These are phyloP conservation scores for Amylocystis lapponica DNA, from an alignment of 768 basidiomycete species.

Conservation along the genomic window DNA sequence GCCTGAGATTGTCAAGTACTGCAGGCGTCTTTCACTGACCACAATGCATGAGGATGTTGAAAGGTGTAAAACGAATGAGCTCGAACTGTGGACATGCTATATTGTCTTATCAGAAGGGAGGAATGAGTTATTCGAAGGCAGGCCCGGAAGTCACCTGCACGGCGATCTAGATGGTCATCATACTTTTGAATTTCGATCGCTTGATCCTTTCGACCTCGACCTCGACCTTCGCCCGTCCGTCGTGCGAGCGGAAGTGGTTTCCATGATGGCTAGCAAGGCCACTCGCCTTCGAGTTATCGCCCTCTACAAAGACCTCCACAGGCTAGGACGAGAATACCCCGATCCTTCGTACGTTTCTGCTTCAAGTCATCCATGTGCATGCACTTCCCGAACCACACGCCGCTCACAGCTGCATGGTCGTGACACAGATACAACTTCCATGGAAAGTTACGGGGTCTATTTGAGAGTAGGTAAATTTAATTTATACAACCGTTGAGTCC, in stretches of 20 bases:
- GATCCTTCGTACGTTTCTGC: slow-evolving; percentile 61
- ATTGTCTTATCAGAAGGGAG: too few species aligned
- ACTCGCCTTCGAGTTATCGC: slow-evolving; percentile 61
- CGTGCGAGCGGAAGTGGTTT: too few species aligned
- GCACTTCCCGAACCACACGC: not conserved
- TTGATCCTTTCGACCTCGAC: not conserved
- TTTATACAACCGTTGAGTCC: not conserved
- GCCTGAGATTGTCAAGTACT: too few species aligned
- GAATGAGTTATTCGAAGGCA: too few species aligned
- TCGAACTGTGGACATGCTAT: too few species aligned
- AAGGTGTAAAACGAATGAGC: too few species aligned
- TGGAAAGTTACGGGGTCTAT: slow-evolving; percentile 61
- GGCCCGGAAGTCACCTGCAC: too few species aligned
- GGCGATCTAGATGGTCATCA: too few species aligned
- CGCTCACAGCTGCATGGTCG: not conserved
- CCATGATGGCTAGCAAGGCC: slow-evolving; percentile 48
- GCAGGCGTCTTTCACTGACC: too few species aligned
- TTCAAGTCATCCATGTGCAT: not conserved
- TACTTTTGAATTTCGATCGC: too few species aligned
- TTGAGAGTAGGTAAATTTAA: slow-evolving; percentile 52
- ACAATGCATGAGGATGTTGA: too few species aligned
- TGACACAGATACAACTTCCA: slow-evolving; percentile 68
- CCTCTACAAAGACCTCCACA: slow-evolving; percentile 78
- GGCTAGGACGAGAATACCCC: slow-evolving; percentile 77
- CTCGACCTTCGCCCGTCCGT: too few species aligned